phyloP scores from a whole-genome alignment of 257 asterid genomes.

The Avicennia marina region DNA sequence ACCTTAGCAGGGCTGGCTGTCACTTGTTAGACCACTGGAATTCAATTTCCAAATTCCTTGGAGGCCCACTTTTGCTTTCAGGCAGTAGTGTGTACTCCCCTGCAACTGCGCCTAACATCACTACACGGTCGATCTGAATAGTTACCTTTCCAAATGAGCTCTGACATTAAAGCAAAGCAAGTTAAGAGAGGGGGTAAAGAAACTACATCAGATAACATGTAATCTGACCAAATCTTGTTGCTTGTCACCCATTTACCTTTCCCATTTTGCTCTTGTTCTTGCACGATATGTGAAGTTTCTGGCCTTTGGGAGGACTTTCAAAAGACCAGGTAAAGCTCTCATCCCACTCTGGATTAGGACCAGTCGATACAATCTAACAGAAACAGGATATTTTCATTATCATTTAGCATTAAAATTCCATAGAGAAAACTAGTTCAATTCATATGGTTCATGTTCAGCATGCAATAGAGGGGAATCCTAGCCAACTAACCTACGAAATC shows the following conservation, averaged over 20 bases:
- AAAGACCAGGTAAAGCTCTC: constrained; percentile 95
- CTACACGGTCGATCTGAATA: constrained; percentile 95
- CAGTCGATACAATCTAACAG: constrained; percentile 79
- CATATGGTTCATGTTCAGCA: neutral
- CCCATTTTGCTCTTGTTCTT: constrained; percentile 99
- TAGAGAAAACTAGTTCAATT: neutral
- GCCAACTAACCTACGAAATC: no score
- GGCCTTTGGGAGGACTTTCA: constrained; percentile 99
- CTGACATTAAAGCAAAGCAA: constrained; percentile 34
- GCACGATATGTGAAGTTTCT: constrained; percentile 99
- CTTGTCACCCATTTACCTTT: constrained; percentile 44
- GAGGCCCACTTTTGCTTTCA: constrained; percentile 90
- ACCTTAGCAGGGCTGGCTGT: neutral
- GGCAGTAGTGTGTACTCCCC: constrained; percentile 93
- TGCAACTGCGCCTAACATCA: constrained; percentile 95
- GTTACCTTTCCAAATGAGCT: constrained; percentile 98
- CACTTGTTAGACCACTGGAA: constrained; percentile 86
- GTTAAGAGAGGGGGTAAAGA: neutral
- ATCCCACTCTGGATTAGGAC: constrained; percentile 97
- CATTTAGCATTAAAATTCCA: neutral
- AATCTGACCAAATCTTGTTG: neutral
- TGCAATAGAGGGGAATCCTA: neutral
- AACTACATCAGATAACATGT: neutral
- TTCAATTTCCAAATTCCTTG: constrained; percentile 90
- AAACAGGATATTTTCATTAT: no score